Evolutionary conservation across 352 stramenopile genomes (phyloP).

Genomic region (Blastocystis sp.): DNA sequence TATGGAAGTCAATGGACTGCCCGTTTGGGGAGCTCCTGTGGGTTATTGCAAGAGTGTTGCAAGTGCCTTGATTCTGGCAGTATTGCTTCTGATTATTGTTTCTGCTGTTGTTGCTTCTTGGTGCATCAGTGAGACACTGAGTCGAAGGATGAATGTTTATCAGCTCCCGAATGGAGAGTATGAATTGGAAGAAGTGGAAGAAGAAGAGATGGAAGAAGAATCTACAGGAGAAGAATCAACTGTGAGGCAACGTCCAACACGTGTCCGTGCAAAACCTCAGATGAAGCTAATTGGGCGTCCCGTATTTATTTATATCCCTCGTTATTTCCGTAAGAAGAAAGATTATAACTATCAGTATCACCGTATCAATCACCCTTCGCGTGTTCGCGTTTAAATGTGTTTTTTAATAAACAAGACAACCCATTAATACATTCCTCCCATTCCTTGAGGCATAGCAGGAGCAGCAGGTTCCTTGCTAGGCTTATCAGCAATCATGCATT

Average conservation of each 20-base stretch:
- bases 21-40: conserved; percentile 4
- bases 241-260: neutral
- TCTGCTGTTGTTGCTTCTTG: neutral
- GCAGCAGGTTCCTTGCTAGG: neutral
- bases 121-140: neutral
- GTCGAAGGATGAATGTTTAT: conserved; percentile 7
- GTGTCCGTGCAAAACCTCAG: neutral
- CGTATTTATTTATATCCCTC: conserved; percentile 51
- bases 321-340: conserved; percentile 48
- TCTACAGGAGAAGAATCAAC: too few species aligned
- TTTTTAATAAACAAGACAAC: neutral
- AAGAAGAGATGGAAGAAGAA: neutral
- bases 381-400: neutral
- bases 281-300: conserved; percentile 61
- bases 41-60: conserved; percentile 26
- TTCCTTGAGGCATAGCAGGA: conserved; percentile 24
- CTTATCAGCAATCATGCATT: conserved; percentile 86
- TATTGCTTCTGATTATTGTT: neutral
- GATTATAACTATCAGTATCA: conserved; percentile 2
- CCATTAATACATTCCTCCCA: conserved; percentile 36
- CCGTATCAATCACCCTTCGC: neutral
- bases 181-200: conserved; percentile 31
- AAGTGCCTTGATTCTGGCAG: neutral
- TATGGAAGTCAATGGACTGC: neutral
- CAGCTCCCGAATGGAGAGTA: conserved; percentile 45